phyloP scores from a whole-genome alignment of 2,329 filamentous ascomycete species.

The Penicillium griseofulvum region DNA sequence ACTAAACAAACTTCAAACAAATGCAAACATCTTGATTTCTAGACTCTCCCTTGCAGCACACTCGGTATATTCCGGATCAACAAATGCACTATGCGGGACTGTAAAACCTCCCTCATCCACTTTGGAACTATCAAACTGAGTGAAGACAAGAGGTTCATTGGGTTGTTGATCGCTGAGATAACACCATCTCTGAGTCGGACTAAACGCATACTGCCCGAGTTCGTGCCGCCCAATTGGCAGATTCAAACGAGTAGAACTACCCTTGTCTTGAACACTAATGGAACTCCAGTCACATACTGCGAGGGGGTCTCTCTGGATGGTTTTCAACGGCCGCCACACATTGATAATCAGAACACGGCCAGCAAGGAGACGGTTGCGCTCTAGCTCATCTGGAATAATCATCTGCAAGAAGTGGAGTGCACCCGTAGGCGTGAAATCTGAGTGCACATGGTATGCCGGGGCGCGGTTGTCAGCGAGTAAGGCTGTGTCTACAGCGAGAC shows the following conservation, averaged over 20 bases:
- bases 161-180: constrained; percentile 18
- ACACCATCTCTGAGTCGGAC: constrained; percentile 15
- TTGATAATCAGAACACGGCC: constrained; percentile 19
- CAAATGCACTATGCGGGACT: constrained; percentile 53
- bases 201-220: constrained; percentile 15
- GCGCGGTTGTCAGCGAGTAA: constrained; percentile 15
- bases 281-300: constrained; percentile 22
- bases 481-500: constrained; percentile 33
- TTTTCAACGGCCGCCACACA: constrained; percentile 26
- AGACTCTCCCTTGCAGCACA: constrained; percentile 52
- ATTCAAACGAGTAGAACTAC: constrained; percentile 11
- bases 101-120: constrained; percentile 9
- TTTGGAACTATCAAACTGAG: constrained; percentile 20
- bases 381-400: constrained; percentile 4
- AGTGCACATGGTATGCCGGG: constrained; percentile 22
- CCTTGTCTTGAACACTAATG: constrained; percentile 8
- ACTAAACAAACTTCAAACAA: constrained; percentile 7
- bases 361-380: constrained; percentile 10
- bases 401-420: constrained; percentile 6
- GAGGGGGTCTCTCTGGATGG: constrained; percentile 22
- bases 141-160: constrained; percentile 22
- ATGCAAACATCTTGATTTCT: constrained; percentile 47
- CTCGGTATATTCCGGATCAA: constrained; percentile 42
- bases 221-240: constrained; percentile 16
- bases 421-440: constrained; percentile 15